These are phyloP conservation scores for Phytophthora quininea DNA, from an alignment of 352 stramenopile genomes.

Conservation along the genomic window DNA sequence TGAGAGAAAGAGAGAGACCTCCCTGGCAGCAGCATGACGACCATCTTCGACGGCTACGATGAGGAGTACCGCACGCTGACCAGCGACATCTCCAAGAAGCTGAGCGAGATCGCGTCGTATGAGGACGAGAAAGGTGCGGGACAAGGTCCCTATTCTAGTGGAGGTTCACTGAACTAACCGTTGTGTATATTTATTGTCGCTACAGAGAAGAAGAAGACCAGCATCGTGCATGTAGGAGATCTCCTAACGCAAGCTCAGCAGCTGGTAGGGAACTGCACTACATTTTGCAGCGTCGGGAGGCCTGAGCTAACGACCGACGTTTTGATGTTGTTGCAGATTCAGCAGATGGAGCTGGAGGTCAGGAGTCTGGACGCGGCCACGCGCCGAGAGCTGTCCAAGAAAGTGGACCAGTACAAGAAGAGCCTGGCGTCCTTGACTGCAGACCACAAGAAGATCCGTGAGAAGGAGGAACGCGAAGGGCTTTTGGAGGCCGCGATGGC, in stretches of 20 bases:
- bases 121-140: constrained; percentile 76
- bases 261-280: constrained; percentile 46
- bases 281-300: neutral
- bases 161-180: too few species aligned
- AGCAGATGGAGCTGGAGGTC: constrained; percentile 91
- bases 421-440: constrained; percentile 80
- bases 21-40: constrained; percentile 64
- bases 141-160: too few species aligned
- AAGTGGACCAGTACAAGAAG: constrained; percentile 91
- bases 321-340: constrained; percentile 50
- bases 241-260: constrained; percentile 84
- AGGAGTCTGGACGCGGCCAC: constrained; percentile 80
- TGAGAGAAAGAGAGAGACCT: too few species aligned
- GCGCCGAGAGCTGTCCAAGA: constrained; percentile 87
- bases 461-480: constrained; percentile 84
- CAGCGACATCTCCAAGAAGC: constrained; percentile 89
- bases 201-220: constrained; percentile 87
- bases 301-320: neutral
- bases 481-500: constrained; percentile 78
- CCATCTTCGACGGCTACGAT: constrained; percentile 90
- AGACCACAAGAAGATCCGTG: constrained; percentile 82
- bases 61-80: constrained; percentile 87
- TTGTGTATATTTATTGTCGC: neutral
- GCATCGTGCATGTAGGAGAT: constrained; percentile 80
- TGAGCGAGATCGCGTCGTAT: constrained; percentile 87